Evolutionary conservation across 2,329 filamentous ascomycete species (phyloP).

Genomic region (Talaromyces marneffei): DNA sequence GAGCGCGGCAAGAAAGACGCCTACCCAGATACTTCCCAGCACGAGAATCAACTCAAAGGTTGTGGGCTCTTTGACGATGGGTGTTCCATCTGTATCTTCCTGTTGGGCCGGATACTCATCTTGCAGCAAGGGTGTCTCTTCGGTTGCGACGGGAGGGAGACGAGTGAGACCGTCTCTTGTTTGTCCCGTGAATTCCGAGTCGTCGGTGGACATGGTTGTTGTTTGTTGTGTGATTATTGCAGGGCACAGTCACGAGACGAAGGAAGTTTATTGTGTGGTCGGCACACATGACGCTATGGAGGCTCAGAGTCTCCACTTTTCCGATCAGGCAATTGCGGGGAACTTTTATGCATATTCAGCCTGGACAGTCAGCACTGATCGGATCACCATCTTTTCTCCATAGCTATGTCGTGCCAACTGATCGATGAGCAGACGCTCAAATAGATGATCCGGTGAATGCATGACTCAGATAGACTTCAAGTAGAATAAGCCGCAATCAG

Average conservation of each 20-base stretch:
- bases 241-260: not conserved
- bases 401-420: not conserved
- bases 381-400: not conserved
- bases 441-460: not conserved
- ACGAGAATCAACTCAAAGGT: conserved; percentile 45
- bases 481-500: not conserved
- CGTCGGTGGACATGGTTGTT: conserved; percentile 4
- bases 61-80: conserved; percentile 41
- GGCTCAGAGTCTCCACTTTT: not conserved
- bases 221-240: not conserved
- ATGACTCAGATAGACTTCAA: not conserved
- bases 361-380: no score
- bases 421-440: not conserved
- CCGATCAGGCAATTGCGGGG: not conserved
- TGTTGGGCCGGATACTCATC: not conserved
- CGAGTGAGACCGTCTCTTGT: conserved; percentile 13
- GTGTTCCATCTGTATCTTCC: conserved; percentile 16
- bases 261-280: not conserved
- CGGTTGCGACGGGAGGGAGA: conserved; percentile 13
- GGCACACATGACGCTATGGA: not conserved
- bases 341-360: not conserved
- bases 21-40: conserved; percentile 48
- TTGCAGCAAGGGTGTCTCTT: conserved; percentile 14
- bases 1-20: conserved; percentile 53
- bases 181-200: conserved; percentile 7